Evolutionary conservation across 2,329 filamentous ascomycete genomes (phyloP).

Genomic region (Myriangium duriaei): DNA sequence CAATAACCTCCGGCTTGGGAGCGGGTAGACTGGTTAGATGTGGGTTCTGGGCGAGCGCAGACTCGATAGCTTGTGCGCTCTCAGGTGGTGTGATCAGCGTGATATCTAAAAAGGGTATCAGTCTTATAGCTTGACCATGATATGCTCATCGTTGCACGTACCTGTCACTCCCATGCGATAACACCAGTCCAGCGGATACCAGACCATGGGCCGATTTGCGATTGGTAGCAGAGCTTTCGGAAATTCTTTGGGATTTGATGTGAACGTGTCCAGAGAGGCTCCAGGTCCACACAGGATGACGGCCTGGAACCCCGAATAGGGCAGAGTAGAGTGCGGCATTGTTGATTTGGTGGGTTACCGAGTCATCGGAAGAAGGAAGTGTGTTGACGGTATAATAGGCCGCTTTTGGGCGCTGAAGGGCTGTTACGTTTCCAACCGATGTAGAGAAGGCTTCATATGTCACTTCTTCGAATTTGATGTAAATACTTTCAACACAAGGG

Average conservation of each 20-base stretch:
- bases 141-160: constrained; percentile 32
- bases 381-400: no score
- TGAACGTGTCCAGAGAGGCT: constrained; percentile 71
- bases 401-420: no score
- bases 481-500: no score
- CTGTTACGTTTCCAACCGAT: no score
- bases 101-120: constrained; percentile 27
- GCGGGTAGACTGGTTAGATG: constrained; percentile 60
- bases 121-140: neutral
- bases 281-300: constrained; percentile 74
- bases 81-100: constrained; percentile 45
- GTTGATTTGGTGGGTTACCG: constrained; percentile 1
- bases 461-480: no score
- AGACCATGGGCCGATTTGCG: constrained; percentile 78
- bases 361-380: neutral
- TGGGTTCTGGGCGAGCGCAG: constrained; percentile 65
- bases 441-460: no score
- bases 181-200: constrained; percentile 79
- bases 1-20: constrained; percentile 61
- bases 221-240: constrained; percentile 74
- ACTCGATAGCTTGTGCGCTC: constrained; percentile 52
- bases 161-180: constrained; percentile 67
- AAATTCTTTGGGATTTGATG: constrained; percentile 64
- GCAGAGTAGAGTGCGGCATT: constrained; percentile 69
- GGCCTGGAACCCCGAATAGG: constrained; percentile 67